Conservation (phyloP, 2,329 filamentous ascomycete genomes). For the Leptographium lundbergii region DNA sequence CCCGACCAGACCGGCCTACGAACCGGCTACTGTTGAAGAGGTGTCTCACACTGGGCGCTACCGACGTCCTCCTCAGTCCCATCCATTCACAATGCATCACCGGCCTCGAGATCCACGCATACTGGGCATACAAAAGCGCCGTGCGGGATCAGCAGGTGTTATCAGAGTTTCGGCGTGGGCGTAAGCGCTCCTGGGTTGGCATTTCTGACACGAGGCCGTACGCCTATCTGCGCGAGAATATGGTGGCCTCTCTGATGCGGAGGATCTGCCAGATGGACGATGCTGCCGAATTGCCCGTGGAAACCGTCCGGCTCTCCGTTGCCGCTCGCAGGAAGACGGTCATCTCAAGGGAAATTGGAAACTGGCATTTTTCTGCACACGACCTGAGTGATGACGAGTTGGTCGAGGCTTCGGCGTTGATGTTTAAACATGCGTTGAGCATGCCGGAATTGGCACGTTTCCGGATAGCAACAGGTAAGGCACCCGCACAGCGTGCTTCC, state of each 20-base stretch:
- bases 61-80: constrained; percentile 75
- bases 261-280: constrained; percentile 61
- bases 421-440: constrained; percentile 77
- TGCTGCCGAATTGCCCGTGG: constrained; percentile 48
- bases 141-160: constrained; percentile 60
- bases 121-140: constrained; percentile 67
- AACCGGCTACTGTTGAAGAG: constrained; percentile 43
- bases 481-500: neutral
- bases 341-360: constrained; percentile 57
- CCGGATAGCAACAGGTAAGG: constrained; percentile 64
- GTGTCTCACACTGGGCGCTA: constrained; percentile 75
- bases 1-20: constrained; percentile 13
- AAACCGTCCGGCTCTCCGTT: constrained; percentile 55
- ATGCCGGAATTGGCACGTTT: constrained; percentile 73
- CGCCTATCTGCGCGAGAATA: constrained; percentile 79
- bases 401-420: constrained; percentile 69
- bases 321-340: constrained; percentile 49
- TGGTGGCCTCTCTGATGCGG: constrained; percentile 85
- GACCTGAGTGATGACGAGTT: constrained; percentile 84
- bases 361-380: constrained; percentile 84
- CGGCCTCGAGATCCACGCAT: constrained; percentile 69
- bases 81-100: constrained; percentile 61
- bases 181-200: constrained; percentile 87
- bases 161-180: constrained; percentile 57
- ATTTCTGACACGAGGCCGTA: constrained; percentile 76